Base-by-base conservation (phyloP, 2,329 filamentous ascomycete species). In the Sporothrix euskadiensis region DNA sequence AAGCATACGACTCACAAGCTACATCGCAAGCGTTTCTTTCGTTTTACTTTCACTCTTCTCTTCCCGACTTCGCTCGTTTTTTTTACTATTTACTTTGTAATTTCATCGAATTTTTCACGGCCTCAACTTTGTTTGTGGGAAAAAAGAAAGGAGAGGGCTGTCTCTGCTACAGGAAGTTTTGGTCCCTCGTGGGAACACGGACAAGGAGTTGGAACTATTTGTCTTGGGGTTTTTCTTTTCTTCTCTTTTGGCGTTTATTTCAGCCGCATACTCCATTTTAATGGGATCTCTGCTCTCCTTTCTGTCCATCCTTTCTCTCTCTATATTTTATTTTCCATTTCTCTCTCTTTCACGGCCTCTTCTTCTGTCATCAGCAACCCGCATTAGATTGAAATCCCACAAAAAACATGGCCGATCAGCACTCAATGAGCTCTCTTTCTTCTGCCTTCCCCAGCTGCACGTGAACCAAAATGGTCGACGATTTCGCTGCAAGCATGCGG, bases 141-240 rank as follows among this genome's bases (percentile, higher is more conserved):
- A 2, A n/a, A 26, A 65, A 66, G 44, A n/a, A 9, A 12, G 3
- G 57, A 63, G 32, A 41, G 32, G 57, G 32, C 35, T 10, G 19
- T 32, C 32, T 32, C 26, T 22, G 41, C 32, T 41, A 63, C 35
- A 47, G 41, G 61, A 47, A 14, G 12, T 44, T 39, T 44, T n/a
- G 47, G 61, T 35, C 44, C 41, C 41, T 68, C 44, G 22, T 19
- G 22, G 63, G 41, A 49, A 19, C 10, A 49, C 26, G 63, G 63
- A 19, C 63, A 68, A 52, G 63, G 63, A 68, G 63, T 68, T 49
- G 41, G 44, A n/a, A 19, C 26, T 35, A 68, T n/a, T 35, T 47
- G 41, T 49, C 63, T 32, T 52, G 63, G 44, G 63, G 2, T 66
- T 49, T 49, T 30, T 49, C 14, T 32, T 49, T 59, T 59, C 30